Base-by-base conservation (phyloP, 2,329 filamentous ascomycete genomes). In the Onygenales sp. region DNA sequence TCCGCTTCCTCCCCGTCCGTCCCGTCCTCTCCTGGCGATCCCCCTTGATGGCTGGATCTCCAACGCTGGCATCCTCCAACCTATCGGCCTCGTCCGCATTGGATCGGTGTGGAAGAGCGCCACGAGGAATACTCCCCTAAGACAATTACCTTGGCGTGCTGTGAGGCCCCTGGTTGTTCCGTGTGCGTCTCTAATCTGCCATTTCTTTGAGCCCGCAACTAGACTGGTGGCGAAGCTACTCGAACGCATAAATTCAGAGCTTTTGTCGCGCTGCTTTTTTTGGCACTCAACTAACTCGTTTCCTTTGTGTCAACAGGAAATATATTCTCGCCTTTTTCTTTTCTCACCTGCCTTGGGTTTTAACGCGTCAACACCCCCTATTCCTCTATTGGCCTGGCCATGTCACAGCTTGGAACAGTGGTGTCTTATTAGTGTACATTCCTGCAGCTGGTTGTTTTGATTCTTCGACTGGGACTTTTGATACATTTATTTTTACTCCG, bases 41-140 rank as follows among this genome's bases (percentile, higher is more conserved):
- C 10, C 50, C 17, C 32, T 52, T 52, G 50, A 52, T 52, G 50
- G 50, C 50, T 21, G 39, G 35, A 32, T 39, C 14, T 14, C 32
- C 43, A 39, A 31, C 46, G 21, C 31, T 21, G 32, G n/a, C 33
- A 32, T 45, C 49, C 43, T 11, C 42, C 50, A 43, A 45, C 43
- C 17, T 39, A 44, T 43, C 33, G 41, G 50, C 49, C 39, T 51
- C 42, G 17, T 27, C 39, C 50, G 41, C 43, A 45, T 52, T 52
- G 41, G 32, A 9, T 32, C 27, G 10, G 33, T 46, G 33, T 52
- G 42, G 50, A 17, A 42, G 14, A 38, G 32, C 33, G 42, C 43
- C 17, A 17, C 27, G 27, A 7, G 13, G 5, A 32, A 14, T 42
- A 33, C 33, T 45, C 41, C 32, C 33, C 33, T 35, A n/a, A 38